Percentiles rank a stretch among this genome's conserved stretches.
Conservation (phyloP, 2,329 filamentous ascomycete species). For the Cordyceps cateniannulata region DNA sequence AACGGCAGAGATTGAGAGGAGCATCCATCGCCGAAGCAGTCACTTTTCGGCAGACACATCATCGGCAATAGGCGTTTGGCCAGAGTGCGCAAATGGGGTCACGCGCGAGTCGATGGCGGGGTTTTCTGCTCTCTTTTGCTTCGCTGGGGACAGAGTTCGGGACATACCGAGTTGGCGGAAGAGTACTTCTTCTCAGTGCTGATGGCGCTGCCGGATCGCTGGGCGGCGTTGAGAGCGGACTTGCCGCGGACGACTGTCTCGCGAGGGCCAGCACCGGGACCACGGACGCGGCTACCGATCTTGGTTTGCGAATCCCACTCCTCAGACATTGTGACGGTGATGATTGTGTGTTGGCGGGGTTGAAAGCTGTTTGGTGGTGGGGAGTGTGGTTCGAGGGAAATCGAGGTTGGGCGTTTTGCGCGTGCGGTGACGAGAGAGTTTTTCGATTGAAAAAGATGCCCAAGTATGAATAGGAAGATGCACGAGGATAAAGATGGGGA, state of each 20-base stretch:
- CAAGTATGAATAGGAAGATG: background rate
- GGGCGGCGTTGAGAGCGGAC: constrained; percentile 78
- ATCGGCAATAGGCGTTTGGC: background rate
- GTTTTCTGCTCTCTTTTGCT: background rate
- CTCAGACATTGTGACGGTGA: constrained; percentile 52
- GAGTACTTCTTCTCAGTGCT: constrained; percentile 87
- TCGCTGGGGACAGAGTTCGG: background rate
- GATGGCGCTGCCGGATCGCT: constrained; percentile 69
- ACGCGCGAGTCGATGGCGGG: background rate
- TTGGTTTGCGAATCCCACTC: constrained; percentile 89
- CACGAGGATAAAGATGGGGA: background rate
- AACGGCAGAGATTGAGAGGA: background rate
- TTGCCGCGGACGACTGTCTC: constrained; percentile 89
- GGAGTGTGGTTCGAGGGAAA: constrained; percentile 7
- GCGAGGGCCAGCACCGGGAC: constrained; percentile 58
- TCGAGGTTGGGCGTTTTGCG: background rate
- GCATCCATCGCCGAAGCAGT: background rate
- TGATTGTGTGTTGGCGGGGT: constrained; percentile 14
- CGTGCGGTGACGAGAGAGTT: background rate
- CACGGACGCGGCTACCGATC: constrained; percentile 81
- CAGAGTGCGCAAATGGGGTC: background rate
- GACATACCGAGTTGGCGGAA: constrained; percentile 70
- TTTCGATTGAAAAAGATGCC: background rate
- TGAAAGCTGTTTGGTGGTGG: background rate
- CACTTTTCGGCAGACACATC: background rate